Evolutionary conservation across 495 filamentous ascomycete species (phyloP).

Genomic region (Penicillium waksmanii): DNA sequence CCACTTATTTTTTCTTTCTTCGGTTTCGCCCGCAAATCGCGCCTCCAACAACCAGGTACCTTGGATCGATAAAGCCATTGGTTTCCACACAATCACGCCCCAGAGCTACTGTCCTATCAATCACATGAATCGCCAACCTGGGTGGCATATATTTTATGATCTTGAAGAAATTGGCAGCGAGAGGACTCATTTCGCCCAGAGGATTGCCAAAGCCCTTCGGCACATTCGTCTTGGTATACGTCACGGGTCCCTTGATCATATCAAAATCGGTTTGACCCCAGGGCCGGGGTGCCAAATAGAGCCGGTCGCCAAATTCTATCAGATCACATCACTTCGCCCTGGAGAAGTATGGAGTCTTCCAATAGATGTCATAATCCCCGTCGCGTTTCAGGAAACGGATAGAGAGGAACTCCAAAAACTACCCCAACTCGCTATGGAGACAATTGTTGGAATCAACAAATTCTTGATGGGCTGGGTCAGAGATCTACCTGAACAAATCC

Average conservation of each 20-base stretch:
- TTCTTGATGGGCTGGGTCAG: slow-evolving; percentile 18
- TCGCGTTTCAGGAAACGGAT: slow-evolving; percentile 4
- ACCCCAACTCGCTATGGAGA: not conserved
- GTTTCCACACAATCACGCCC: slow-evolving; percentile 32
- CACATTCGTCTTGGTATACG: slow-evolving; percentile 31
- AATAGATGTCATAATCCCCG: slow-evolving; percentile 19
- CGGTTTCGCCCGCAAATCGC: slow-evolving; percentile 5
- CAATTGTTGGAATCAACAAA: slow-evolving; percentile 23
- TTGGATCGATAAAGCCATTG: slow-evolving; percentile 26
- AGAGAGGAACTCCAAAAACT: not conserved
- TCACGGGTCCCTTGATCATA: slow-evolving; percentile 22
- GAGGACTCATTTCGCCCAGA: slow-evolving; percentile 23
- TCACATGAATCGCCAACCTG: slow-evolving; percentile 7
- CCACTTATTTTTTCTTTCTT: slow-evolving; percentile 29
- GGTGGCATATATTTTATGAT: slow-evolving; percentile 33
- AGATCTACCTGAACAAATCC: slow-evolving; percentile 20
- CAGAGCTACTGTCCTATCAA: slow-evolving; percentile 18
- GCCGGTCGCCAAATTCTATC: slow-evolving; percentile 11
- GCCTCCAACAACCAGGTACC: slow-evolving; percentile 13
- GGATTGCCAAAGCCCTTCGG: slow-evolving; percentile 21
- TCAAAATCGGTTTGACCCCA: slow-evolving; percentile 18
- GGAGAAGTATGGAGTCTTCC: slow-evolving; percentile 32
- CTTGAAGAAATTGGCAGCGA: slow-evolving; percentile 5
- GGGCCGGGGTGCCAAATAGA: slow-evolving; percentile 20
- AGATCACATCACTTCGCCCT: slow-evolving; percentile 22